Evolutionary conservation across 2,329 filamentous ascomycete genomes (phyloP).

Genomic region (Metarhizium album): DNA sequence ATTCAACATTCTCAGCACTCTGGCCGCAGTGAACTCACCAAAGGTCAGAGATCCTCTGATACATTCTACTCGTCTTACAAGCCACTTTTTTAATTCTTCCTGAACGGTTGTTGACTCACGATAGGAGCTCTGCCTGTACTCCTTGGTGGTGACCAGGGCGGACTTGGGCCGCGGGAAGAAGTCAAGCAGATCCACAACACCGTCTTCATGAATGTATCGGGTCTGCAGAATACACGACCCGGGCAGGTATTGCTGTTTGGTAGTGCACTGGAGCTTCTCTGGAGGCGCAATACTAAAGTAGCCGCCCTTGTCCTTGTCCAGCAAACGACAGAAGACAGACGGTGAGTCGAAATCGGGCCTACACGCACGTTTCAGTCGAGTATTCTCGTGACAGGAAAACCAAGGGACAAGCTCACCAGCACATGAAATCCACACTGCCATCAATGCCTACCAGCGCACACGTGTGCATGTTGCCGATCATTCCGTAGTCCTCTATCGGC

Average conservation of each 20-base stretch:
- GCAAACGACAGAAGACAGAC: slow-evolving; percentile 60
- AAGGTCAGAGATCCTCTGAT: slow-evolving; percentile 56
- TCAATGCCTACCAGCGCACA: slow-evolving; percentile 66
- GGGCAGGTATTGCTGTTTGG: slow-evolving; percentile 68
- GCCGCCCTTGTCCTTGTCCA: slow-evolving; percentile 66
- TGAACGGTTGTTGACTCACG: slow-evolving; percentile 43
- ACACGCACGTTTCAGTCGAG: neutral
- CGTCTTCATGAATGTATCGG: slow-evolving; percentile 65
- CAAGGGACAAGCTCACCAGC: slow-evolving; percentile 41
- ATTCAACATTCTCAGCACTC: neutral
- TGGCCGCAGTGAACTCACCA: slow-evolving; percentile 22
- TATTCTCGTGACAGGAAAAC: neutral
- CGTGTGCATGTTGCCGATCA: slow-evolving; percentile 73
- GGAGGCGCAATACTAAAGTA: slow-evolving; percentile 58
- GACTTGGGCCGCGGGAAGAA: slow-evolving; percentile 64
- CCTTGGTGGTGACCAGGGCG: slow-evolving; percentile 38
- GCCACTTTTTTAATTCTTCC: slow-evolving; percentile 57
- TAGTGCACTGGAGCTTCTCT: slow-evolving; percentile 43
- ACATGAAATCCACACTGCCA: slow-evolving; percentile 68
- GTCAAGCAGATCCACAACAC: slow-evolving; percentile 62
- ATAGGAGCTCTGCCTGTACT: slow-evolving; percentile 38
- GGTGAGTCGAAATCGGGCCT: slow-evolving; percentile 74
- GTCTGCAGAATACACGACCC: slow-evolving; percentile 68
- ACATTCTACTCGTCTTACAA: slow-evolving; percentile 62
- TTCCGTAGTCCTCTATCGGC: slow-evolving; percentile 65